phyloP scores from a whole-genome alignment of 108 stramenopile species.

The Pelagomonas calceolata region DNA sequence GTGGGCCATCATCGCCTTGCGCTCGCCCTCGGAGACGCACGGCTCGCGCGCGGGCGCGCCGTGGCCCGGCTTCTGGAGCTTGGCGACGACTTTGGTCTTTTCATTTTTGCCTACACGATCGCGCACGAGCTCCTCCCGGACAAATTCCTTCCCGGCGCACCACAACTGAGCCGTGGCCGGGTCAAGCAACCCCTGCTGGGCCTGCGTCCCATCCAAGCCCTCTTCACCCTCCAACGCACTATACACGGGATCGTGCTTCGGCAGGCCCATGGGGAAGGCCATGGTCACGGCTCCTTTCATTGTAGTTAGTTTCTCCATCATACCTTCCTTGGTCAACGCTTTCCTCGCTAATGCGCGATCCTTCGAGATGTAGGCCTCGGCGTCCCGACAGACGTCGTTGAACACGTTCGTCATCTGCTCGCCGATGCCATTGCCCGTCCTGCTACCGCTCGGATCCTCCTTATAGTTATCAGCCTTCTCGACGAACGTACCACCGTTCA shows the following conservation, averaged over 20 bases:
- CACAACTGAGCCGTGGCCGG: constrained; percentile 56
- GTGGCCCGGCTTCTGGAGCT: constrained; percentile 51
- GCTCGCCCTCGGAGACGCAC: constrained; percentile 67
- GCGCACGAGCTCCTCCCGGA: constrained; percentile 41
- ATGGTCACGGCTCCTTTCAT: constrained; percentile 64
- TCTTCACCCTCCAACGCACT: constrained; percentile 40
- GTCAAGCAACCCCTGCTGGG: constrained; percentile 40
- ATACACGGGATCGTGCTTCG: constrained; percentile 57
- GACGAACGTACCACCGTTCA: constrained; percentile 25
- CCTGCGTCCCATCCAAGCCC: constrained; percentile 34
- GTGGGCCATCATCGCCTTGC: constrained; percentile 80
- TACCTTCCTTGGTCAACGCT: constrained; percentile 23
- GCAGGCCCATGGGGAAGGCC: constrained; percentile 69
- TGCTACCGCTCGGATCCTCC: constrained; percentile 49
- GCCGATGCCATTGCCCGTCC: constrained; percentile 55
- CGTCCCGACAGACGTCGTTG: constrained; percentile 40
- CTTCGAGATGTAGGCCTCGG: constrained; percentile 39
- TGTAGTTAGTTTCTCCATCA: constrained; percentile 56
- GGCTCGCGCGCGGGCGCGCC: constrained; percentile 72
- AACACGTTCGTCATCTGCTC: constrained; percentile 40
- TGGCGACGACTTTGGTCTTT: constrained; percentile 69
- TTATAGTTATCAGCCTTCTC: constrained; percentile 40
- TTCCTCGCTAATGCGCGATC: constrained; percentile 34
- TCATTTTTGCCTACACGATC: constrained; percentile 67
- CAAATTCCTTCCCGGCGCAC: constrained; percentile 68